Percentiles rank a stretch among this genome's conserved stretches.
Evolutionary conservation across 768 basidiomycete genomes (phyloP).

Genomic region (Flagelloscypha sp.): DNA sequence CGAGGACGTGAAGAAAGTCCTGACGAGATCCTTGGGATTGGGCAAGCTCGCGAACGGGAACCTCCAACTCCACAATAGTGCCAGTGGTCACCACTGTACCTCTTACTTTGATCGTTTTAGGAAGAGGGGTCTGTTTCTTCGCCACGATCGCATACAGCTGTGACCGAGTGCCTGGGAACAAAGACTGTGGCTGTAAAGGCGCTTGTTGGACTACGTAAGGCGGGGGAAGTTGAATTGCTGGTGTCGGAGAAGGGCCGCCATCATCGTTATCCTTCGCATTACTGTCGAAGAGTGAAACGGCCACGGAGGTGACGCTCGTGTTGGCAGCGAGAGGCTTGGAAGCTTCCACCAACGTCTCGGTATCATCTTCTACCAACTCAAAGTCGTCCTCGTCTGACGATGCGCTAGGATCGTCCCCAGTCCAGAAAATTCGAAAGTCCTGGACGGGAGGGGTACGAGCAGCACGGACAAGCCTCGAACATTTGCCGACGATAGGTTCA

Average conservation of each 20-base stretch:
- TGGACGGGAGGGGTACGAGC: conserved; percentile 13
- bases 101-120: conserved; percentile 23
- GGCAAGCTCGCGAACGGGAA: conserved; percentile 24
- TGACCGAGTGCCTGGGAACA: conserved; percentile 4
- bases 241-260: conserved; percentile 2
- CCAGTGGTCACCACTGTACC: conserved; percentile 27
- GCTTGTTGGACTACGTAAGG: conserved; percentile 5
- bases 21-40: too few relatives aligned
- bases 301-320: too few relatives aligned
- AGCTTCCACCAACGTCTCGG: too few relatives aligned
- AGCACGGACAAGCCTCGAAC: conserved; percentile 4
- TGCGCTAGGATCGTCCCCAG: too few relatives aligned
- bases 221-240: not conserved
- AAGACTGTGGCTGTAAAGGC: not conserved
- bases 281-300: conserved; percentile 1
- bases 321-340: too few relatives aligned
- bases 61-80: conserved; percentile 7
- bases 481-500: conserved; percentile 5
- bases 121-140: conserved; percentile 19
- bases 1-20: conserved; percentile 35
- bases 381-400: too few relatives aligned
- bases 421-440: conserved; percentile 27
- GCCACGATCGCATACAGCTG: conserved; percentile 12
- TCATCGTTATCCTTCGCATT: not conserved
- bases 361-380: not conserved